Conservation (phyloP, 2,329 filamentous ascomycete genomes). For the Macroventuria anomochaeta region DNA sequence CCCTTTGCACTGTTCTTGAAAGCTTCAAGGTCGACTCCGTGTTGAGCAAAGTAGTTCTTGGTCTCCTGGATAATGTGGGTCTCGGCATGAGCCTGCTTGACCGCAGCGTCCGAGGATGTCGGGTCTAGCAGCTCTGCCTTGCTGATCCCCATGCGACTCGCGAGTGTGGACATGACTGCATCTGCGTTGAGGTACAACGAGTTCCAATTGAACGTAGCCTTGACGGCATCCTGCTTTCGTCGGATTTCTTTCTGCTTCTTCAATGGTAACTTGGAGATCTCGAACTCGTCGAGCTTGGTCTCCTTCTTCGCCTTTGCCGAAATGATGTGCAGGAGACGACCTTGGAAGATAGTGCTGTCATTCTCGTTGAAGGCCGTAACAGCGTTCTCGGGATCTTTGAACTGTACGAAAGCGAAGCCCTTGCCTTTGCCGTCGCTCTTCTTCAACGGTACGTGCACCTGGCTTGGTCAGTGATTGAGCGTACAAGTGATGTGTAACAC, state of each 20-base stretch:
- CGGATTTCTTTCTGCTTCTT: slow-evolving; percentile 94
- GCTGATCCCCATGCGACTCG: slow-evolving; percentile 82
- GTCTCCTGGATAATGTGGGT: slow-evolving; percentile 96
- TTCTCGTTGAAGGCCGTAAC: slow-evolving; percentile 78
- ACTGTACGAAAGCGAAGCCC: slow-evolving; percentile 89
- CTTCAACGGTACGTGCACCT: slow-evolving; percentile 88
- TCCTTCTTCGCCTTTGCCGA: slow-evolving; percentile 84
- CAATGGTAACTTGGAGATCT: slow-evolving; percentile 86
- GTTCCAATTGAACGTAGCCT: slow-evolving; percentile 93
- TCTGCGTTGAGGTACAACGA: slow-evolving; percentile 98
- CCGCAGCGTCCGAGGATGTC: slow-evolving; percentile 90
- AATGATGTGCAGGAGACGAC: slow-evolving; percentile 87
- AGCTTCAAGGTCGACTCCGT: slow-evolving; percentile 89
- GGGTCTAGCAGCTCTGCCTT: slow-evolving; percentile 94
- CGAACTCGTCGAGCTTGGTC: slow-evolving; percentile 82
- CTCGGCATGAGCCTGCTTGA: slow-evolving; percentile 96
- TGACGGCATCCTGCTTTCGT: slow-evolving; percentile 79
- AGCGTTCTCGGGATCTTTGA: slow-evolving; percentile 73
- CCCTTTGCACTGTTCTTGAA: slow-evolving; percentile 87
- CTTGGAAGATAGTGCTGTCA: slow-evolving; percentile 89
- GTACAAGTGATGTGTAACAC: not conserved
- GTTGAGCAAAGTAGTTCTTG: slow-evolving; percentile 84
- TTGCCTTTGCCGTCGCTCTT: slow-evolving; percentile 75
- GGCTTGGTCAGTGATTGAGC: slow-evolving; percentile 31
- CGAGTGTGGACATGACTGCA: slow-evolving; percentile 89